Percentiles rank a stretch among this genome's conserved stretches.
Conservation (phyloP, 2,329 filamentous ascomycete genomes). For the Myrmaecium sp. region DNA sequence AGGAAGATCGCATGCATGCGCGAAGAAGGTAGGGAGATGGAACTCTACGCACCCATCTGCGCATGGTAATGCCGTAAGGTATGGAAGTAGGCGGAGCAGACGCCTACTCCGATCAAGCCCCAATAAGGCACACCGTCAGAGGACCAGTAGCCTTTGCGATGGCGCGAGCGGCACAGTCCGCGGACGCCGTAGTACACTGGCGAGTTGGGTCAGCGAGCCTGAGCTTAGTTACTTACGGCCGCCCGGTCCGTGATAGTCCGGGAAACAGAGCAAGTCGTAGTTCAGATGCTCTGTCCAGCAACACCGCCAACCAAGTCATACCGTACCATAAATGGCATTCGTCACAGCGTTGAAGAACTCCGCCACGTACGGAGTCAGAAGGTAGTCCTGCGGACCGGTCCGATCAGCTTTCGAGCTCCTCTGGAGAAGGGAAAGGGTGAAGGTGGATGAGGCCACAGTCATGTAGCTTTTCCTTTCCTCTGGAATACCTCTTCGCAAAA, state of each 20-base stretch:
- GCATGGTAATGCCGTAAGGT: constrained; percentile 9
- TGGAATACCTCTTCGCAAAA: no score
- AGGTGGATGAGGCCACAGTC: no score
- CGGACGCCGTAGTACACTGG: constrained; percentile 19
- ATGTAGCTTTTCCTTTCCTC: constrained; percentile 13
- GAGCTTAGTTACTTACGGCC: no score
- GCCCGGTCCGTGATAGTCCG: not conserved
- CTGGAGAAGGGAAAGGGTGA: no score
- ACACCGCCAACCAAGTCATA: constrained; percentile 3
- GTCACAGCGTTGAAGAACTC: constrained; percentile 38
- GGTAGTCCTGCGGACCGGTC: constrained; percentile 37
- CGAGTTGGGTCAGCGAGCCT: not conserved
- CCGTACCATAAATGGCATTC: constrained; percentile 32
- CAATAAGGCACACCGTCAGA: constrained; percentile 19
- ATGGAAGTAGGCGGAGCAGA: constrained; percentile 27
- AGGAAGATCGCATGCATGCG: not conserved
- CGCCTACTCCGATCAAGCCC: constrained; percentile 25
- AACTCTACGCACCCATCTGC: constrained; percentile 8
- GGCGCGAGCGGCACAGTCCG: constrained; percentile 10
- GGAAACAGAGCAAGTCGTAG: not conserved
- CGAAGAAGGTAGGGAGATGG: not conserved
- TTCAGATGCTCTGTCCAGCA: no score
- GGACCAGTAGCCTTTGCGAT: constrained; percentile 1
- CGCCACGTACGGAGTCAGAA: constrained; percentile 33
- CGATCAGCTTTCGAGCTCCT: no score